Evolutionary conservation across 306 rosid genomes (phyloP).

Genomic region (Rosa lucieae): DNA sequence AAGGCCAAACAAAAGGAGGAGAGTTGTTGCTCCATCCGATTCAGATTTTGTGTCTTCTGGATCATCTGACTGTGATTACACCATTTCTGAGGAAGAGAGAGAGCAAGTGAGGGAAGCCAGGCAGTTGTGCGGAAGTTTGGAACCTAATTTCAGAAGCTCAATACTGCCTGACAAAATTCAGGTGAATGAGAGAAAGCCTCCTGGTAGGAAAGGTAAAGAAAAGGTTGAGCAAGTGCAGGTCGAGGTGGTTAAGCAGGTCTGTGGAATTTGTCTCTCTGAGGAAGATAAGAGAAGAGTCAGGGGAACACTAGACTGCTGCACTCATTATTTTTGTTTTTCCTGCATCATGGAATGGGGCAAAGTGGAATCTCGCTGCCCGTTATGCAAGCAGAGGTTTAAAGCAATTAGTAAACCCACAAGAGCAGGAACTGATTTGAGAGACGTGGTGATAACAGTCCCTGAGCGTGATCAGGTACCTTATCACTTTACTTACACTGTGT

Average conservation of each 20-base stretch:
- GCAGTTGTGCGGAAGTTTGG: slow-evolving; percentile 49
- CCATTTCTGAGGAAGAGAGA: slow-evolving; percentile 98
- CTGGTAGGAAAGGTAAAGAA: slow-evolving; percentile 79
- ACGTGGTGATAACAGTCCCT: slow-evolving; percentile 64
- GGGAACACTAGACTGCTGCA: slow-evolving; percentile 87
- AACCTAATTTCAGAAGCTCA: slow-evolving; percentile 54
- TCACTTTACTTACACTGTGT: slow-evolving; percentile 14
- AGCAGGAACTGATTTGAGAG: slow-evolving; percentile 69
- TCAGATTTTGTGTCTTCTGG: slow-evolving; percentile 57
- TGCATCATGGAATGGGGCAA: slow-evolving; percentile 99
- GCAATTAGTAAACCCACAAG: slow-evolving; percentile 78
- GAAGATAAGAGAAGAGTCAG: slow-evolving; percentile 89
- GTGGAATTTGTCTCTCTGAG: slow-evolving; percentile 93
- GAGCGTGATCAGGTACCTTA: slow-evolving; percentile 95
- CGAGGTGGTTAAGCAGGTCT: slow-evolving; percentile 70
- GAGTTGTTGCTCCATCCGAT: slow-evolving; percentile 36
- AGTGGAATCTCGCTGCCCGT: slow-evolving; percentile 97
- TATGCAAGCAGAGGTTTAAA: slow-evolving; percentile 96
- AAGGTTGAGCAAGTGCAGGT: slow-evolving; percentile 66
- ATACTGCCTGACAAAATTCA: slow-evolving; percentile 34
- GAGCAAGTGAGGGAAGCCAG: slow-evolving; percentile 91
- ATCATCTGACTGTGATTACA: slow-evolving; percentile 66
- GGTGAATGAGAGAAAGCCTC: slow-evolving; percentile 52
- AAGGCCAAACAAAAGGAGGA: slow-evolving; percentile 42
- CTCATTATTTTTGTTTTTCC: slow-evolving; percentile 87